Base-by-base conservation (phyloP, 2,329 filamentous ascomycete genomes). In the Chaetothyriales sp. region DNA sequence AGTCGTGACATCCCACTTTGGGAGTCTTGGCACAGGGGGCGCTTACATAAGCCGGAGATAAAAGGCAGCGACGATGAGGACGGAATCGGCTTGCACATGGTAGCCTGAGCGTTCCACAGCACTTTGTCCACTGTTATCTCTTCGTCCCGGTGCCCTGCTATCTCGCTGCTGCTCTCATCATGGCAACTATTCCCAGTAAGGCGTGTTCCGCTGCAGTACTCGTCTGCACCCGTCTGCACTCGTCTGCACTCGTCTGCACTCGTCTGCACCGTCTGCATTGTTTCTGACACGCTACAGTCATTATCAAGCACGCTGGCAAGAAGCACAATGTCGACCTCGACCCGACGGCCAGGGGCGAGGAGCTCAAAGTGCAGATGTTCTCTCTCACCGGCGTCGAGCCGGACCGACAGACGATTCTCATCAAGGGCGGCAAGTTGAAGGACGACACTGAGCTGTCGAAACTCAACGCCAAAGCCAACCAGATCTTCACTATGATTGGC, bases 401-500 rank as follows among this genome's bases (percentile, higher is more conserved):
- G 58, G 87, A 94, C 57, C 85, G 90, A 56, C 94, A 98, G 70
- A 97, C 97, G 73, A 86, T 98, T 61, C 73, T 98, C 52, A 81
- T 95, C 69, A 95, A 95, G 71, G 89, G 89, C 58, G 86, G 87
- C 58, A 88, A 94, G 69, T 81, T 98, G 62, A 98, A 95, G 70
- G 86, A 98, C 79, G 89, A 97, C 65, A 86, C 88, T 53, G 83
- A 88, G 54, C 81, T 98, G 68, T 81, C 82, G 59, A 85, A 83
- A 62, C 77, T 97, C 55, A 83, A 83, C 63, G 81, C 94, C 62
- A 97, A 95, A 75, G 74, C 86, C 33, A 85, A 85, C 52, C 87
- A 94, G 68, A 78, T 75, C 19, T 86, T 98, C 67, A 94, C 95
- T 82, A 94, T 98, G 85, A 87, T 98, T 78, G 94, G 94, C 40